Percentiles rank a stretch among this genome's conserved stretches.
Conservation (phyloP, 306 rosid species). For the Potentilla sterilis region DNA sequence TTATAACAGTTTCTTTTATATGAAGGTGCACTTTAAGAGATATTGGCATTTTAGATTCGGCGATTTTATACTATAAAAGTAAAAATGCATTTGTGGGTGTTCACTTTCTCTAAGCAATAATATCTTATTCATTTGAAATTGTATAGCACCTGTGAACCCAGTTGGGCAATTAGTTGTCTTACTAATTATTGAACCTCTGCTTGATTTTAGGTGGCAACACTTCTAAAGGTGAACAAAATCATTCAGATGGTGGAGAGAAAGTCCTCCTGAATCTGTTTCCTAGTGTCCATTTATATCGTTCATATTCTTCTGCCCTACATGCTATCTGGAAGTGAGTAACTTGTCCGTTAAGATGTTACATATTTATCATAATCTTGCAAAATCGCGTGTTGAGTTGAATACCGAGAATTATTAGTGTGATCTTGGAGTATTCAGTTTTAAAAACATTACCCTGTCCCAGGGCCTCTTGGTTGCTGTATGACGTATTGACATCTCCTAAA, state of each 20-base stretch:
- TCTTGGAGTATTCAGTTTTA: neutral
- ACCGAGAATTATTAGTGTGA: neutral
- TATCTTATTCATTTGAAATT: neutral
- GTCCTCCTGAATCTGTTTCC: conserved; percentile 21
- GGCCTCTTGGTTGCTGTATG: neutral
- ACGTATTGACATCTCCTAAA: neutral
- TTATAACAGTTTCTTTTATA: neutral
- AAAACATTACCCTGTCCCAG: neutral
- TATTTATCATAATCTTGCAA: neutral
- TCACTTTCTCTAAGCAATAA: neutral
- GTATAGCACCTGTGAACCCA: neutral
- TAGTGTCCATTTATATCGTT: conserved; percentile 11
- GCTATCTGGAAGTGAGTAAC: conserved; percentile 64
- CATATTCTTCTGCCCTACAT: conserved; percentile 40
- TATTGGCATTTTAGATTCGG: neutral
- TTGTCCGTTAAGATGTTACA: conserved; percentile 22
- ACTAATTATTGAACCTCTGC: conserved; percentile 4
- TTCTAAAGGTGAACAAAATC: conserved; percentile 17
- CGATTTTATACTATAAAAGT: neutral
- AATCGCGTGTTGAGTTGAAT: neutral
- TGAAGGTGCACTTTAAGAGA: neutral
- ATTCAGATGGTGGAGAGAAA: conserved; percentile 27
- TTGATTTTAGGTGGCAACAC: conserved; percentile 29
- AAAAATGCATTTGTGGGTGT: neutral
- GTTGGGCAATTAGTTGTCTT: neutral